Evolutionary conservation across 2,329 filamentous ascomycete genomes (phyloP).

Genomic region (Colletotrichum chrysophilum): DNA sequence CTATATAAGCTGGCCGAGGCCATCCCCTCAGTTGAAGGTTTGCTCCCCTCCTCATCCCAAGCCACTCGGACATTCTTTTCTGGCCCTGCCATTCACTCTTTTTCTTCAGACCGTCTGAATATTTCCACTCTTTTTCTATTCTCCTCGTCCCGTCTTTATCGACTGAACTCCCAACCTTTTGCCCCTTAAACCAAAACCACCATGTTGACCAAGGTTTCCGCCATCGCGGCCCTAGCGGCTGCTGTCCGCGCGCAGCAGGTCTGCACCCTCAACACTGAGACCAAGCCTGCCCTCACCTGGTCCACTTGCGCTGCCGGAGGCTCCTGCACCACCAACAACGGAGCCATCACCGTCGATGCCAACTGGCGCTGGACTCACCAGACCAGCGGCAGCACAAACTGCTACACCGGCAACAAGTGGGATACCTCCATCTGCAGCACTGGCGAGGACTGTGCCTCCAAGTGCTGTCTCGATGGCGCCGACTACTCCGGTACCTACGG

Average conservation of each 20-base stretch:
- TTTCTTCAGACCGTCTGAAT: constrained; percentile 6
- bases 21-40: not conserved
- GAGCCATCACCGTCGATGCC: constrained; percentile 60
- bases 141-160: not conserved
- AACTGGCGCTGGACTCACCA: constrained; percentile 68
- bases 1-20: constrained; percentile 12
- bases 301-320: constrained; percentile 56
- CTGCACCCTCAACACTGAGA: constrained; percentile 53
- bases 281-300: constrained; percentile 59
- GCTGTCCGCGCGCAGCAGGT: constrained; percentile 51
- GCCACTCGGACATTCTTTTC: not conserved
- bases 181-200: not conserved
- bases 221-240: constrained; percentile 40
- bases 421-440: constrained; percentile 46
- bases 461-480: constrained; percentile 60
- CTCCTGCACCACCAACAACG: constrained; percentile 52
- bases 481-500: constrained; percentile 59
- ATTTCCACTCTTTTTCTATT: not conserved
- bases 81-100: not conserved
- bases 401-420: constrained; percentile 59
- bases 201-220: constrained; percentile 32
- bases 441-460: constrained; percentile 47
- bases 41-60: not conserved
- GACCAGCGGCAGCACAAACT: constrained; percentile 53
- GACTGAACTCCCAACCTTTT: not conserved